Base-by-base conservation (phyloP, 2,329 filamentous ascomycete genomes). In the Colletotrichum tofieldiae region DNA sequence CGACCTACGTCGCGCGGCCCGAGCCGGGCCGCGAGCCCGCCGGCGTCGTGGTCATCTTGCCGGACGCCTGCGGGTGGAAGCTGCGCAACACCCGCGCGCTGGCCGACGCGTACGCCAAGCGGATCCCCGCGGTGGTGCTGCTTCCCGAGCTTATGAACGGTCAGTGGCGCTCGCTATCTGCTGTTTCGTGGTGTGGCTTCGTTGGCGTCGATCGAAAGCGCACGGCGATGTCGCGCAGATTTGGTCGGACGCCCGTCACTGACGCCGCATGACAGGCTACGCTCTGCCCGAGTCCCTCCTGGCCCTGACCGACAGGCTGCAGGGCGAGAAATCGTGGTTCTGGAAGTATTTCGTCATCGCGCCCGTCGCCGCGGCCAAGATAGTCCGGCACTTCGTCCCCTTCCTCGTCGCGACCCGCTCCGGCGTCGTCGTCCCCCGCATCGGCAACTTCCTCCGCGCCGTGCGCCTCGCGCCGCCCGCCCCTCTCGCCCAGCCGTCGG, bases 121-220 rank as follows among this genome's bases (percentile, higher is more conserved):
- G 85, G 75, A 84, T 84, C 5, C 80, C 81, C 18, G 89, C 84
- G 75, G 80, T 79, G 11, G 87, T 90, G 45, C 87, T 88, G 72
- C 74, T 88, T n/a, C 89, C 88, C 0, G 88, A 91, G 67, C 89
- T 91, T 65, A 90, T 90, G 81, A 73, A 78, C 1, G 82, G 82
- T 82, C 26, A 54, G 51, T 54, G 29, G n/a, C n/a, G 29, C 16
- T 9, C 49, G 6, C 4, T 5, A 29, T 6, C 26, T 52, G 49
- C 23, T 26, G 5, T 16, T 6, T 23, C 23, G 26, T 18, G 16
- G 49, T 29, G 49, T n/a, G 43, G n/a, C 20, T 16, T 45, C 23
- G 8, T 18, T 51, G 11, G 23, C 6, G 14, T 37, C 23, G 16
- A 6, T 9, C n/a, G n/a, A n/a, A n/a, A 11, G 6, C 45, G 9